phyloP scores from a whole-genome alignment of 148 eudicot species.

The Beta vulgaris region DNA sequence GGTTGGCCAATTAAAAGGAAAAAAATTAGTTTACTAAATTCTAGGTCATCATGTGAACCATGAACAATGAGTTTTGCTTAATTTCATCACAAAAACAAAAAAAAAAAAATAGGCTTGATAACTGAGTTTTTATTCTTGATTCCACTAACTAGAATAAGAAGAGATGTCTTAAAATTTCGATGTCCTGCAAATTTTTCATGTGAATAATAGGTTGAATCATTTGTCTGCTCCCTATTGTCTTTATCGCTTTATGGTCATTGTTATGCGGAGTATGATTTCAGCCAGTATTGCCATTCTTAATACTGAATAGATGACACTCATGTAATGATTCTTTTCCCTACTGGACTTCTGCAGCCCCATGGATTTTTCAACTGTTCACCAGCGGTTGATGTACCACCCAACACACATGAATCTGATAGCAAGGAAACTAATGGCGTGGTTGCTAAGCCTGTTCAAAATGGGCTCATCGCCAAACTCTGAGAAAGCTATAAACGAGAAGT shows the following conservation, averaged over 20 bases:
- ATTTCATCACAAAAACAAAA: too few species aligned
- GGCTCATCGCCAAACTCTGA: slow-evolving; percentile 42
- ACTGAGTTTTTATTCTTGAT: not conserved
- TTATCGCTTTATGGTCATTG: not conserved
- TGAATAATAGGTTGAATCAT: not conserved
- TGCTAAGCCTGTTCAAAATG: slow-evolving; percentile 39
- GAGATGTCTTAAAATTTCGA: not conserved
- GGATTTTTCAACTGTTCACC: slow-evolving; percentile 75
- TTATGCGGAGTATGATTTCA: not conserved
- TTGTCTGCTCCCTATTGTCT: not conserved
- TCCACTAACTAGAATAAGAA: not conserved
- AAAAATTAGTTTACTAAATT: too few species aligned
- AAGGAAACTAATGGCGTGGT: slow-evolving; percentile 43
- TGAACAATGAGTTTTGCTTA: not conserved
- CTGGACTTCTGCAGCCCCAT: slow-evolving; percentile 42
- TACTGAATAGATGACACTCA: not conserved
- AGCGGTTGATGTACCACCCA: slow-evolving; percentile 61
- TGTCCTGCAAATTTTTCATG: not conserved
- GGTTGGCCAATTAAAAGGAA: not conserved
- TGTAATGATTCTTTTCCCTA: not conserved
- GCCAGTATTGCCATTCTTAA: not conserved
- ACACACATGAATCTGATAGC: slow-evolving; percentile 36
- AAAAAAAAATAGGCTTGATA: too few species aligned
- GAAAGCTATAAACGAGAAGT: not conserved
- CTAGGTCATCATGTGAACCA: not conserved